Evolutionary conservation across 2,329 filamentous ascomycete species (phyloP).

Genomic region (Talaromyces sp.): DNA sequence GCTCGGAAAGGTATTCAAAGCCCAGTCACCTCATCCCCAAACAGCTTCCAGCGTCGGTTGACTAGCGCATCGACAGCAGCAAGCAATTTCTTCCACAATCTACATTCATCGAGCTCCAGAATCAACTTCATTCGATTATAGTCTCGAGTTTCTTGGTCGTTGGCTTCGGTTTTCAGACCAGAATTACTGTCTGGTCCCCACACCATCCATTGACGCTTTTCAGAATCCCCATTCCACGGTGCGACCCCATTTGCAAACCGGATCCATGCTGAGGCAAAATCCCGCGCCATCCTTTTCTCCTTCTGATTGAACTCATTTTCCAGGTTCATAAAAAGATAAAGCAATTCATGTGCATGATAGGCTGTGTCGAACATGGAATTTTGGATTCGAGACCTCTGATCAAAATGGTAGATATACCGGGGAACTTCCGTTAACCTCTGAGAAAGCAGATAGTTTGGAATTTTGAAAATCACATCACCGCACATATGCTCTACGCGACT

Average conservation of each 20-base stretch:
- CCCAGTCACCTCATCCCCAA: background rate
- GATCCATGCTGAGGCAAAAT: slow-evolving; percentile 28
- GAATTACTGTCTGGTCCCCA: slow-evolving; percentile 24
- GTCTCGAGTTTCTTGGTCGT: slow-evolving; percentile 21
- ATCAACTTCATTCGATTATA: slow-evolving; percentile 27
- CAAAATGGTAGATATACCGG: slow-evolving; percentile 28
- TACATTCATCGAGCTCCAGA: slow-evolving; percentile 18
- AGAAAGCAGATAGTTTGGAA: slow-evolving; percentile 25
- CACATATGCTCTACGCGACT: slow-evolving; percentile 28
- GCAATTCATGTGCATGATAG: slow-evolving; percentile 31
- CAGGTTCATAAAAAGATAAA: slow-evolving; percentile 30
- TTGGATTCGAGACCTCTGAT: slow-evolving; percentile 27
- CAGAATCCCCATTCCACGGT: slow-evolving; percentile 16
- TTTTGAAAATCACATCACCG: slow-evolving; percentile 29
- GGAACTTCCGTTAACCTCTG: background rate
- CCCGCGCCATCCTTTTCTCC: slow-evolving; percentile 19
- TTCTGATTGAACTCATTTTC: slow-evolving; percentile 21
- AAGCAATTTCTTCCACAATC: slow-evolving; percentile 25
- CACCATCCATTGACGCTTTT: slow-evolving; percentile 22
- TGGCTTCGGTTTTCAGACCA: slow-evolving; percentile 20
- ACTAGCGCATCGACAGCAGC: slow-evolving; percentile 27
- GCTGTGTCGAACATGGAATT: slow-evolving; percentile 29
- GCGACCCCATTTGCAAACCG: slow-evolving; percentile 22
- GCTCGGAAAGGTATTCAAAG: background rate
- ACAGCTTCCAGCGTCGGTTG: slow-evolving; percentile 18